Percentiles rank a stretch among this genome's conserved stretches.
Evolutionary conservation across 805 yeast genomes (phyloP).

Genomic region (Kuraishia ogatae): DNA sequence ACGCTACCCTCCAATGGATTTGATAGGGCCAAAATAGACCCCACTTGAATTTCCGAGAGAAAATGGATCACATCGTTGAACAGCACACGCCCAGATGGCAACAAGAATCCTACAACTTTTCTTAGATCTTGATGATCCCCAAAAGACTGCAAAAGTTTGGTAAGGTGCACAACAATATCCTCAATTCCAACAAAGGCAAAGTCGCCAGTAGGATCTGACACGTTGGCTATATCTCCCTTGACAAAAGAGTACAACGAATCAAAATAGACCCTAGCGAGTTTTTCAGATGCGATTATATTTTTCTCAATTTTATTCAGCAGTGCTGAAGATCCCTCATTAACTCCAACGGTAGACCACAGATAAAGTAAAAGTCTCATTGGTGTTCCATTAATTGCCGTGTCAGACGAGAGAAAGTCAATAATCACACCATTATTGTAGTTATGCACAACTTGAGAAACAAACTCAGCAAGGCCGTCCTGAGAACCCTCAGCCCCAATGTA

Average conservation of each 20-base stretch:
- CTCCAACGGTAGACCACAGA: slow-evolving; percentile 1
- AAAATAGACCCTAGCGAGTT: neutral
- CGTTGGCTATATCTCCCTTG: neutral
- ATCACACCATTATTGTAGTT: slow-evolving; percentile 4
- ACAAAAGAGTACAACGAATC: neutral
- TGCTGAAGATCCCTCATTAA: neutral
- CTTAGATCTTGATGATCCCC: neutral
- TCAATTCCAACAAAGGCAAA: neutral
- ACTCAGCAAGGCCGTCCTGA: slow-evolving; percentile 9
- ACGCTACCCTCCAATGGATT: neutral
- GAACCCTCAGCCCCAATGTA: slow-evolving; percentile 18
- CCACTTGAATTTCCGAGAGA: neutral
- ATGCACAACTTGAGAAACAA: slow-evolving; percentile 12
- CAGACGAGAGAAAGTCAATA: neutral
- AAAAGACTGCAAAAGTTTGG: neutral
- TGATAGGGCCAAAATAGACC: neutral
- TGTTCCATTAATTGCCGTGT: neutral
- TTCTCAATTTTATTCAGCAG: neutral
- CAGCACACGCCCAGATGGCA: neutral
- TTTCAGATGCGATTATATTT: neutral
- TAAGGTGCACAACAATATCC: neutral
- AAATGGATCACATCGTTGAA: neutral
- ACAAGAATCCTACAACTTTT: neutral
- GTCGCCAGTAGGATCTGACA: neutral
- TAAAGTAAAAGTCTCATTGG: neutral